Evolutionary conservation across 1,284 basidiomycete species (phyloP).

Genomic region (Cutaneotrichosporon sp.): DNA sequence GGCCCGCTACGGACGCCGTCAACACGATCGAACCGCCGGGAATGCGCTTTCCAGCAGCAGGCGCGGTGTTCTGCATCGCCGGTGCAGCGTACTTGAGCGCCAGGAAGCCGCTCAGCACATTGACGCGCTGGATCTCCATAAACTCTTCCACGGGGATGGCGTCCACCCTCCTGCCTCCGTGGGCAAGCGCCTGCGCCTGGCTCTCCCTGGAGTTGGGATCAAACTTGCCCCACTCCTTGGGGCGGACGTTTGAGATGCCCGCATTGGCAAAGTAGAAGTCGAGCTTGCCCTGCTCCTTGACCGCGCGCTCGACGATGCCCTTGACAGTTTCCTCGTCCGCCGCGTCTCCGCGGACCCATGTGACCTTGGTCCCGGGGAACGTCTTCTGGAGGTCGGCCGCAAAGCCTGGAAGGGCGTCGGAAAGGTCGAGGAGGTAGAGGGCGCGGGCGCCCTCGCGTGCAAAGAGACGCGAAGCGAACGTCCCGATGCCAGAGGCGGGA

Average conservation of each 20-base stretch:
- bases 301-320: slow-evolving; percentile 67
- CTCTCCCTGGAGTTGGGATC: background rate
- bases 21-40: slow-evolving; percentile 83
- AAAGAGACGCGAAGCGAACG: slow-evolving; percentile 9
- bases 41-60: slow-evolving; percentile 66
- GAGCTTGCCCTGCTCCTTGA: slow-evolving; percentile 77
- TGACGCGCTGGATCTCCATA: slow-evolving; percentile 75
- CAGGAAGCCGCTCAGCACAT: slow-evolving; percentile 77
- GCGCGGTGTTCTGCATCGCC: slow-evolving; percentile 66
- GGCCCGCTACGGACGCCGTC: slow-evolving; percentile 86
- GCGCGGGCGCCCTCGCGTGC: slow-evolving; percentile 69
- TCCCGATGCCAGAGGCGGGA: slow-evolving; percentile 78
- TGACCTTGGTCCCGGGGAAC: slow-evolving; percentile 77
- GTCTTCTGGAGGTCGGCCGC: slow-evolving; percentile 65
- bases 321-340: slow-evolving; percentile 72
- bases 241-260: slow-evolving; percentile 37
- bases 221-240: slow-evolving; percentile 15
- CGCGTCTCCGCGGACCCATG: slow-evolving; percentile 70
- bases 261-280: slow-evolving; percentile 96
- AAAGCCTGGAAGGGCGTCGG: slow-evolving; percentile 69
- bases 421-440: slow-evolving; percentile 79
- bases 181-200: slow-evolving; percentile 1
- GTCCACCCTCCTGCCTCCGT: background rate
- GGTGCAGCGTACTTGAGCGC: slow-evolving; percentile 81
- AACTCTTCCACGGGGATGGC: slow-evolving; percentile 60